Percentiles rank a stretch among this genome's conserved stretches.
Evolutionary conservation across 306 rosid genomes (phyloP).

Genomic region (barrel medic (Medicago truncatula)): MtrunA17r5.0-ANR NC_053047.1:773001-773500

Average conservation of each 20-base stretch:
- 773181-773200: constrained; percentile 30
- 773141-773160: constrained; percentile 9
- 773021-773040: constrained; percentile 38
- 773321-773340: constrained; percentile 83
- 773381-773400: constrained; percentile 57
- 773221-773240: background rate
- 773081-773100: background rate
- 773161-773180: constrained; percentile 16
- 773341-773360: constrained; percentile 82
- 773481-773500: constrained; percentile 1
- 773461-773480: constrained; percentile 12
- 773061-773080: constrained; percentile 18
- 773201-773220: constrained; percentile 25
- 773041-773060: constrained; percentile 28
- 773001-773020: constrained; percentile 88
- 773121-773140: constrained; percentile 27
- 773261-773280: constrained; percentile 7
- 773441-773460: constrained; percentile 21
- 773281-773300: constrained; percentile 42
- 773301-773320: constrained; percentile 87
- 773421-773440: constrained; percentile 18
- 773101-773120: background rate
- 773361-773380: constrained; percentile 85
- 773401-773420: constrained; percentile 36
- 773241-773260: background rate